Conservation (phyloP, 2,329 filamentous ascomycete genomes). For the Fusarium sp. region DNA sequence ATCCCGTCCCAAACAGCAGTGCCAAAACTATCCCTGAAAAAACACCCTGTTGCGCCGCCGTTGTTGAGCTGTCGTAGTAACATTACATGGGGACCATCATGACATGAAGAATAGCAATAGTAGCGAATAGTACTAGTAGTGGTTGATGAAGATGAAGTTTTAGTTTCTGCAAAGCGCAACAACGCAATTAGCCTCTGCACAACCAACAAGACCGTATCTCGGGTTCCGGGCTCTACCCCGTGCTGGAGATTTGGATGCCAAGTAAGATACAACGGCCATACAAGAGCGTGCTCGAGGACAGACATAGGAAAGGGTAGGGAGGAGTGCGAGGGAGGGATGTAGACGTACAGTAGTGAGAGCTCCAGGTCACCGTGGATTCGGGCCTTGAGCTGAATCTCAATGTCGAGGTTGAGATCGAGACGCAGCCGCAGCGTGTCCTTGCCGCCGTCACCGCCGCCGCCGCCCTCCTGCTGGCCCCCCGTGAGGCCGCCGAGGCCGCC, state of each 20-base stretch:
- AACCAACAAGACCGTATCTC: slow-evolving; percentile 1
- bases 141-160: not conserved
- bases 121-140: not conserved
- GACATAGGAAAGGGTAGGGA: not conserved
- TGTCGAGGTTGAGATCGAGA: slow-evolving; percentile 82
- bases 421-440: slow-evolving; percentile 74
- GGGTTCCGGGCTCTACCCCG: slow-evolving; percentile 35
- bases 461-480: slow-evolving; percentile 50
- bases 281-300: slow-evolving; percentile 4
- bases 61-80: slow-evolving; percentile 19
- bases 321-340: not conserved
- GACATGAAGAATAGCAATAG: slow-evolving; percentile 13
- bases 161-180: slow-evolving; percentile 38
- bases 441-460: slow-evolving; percentile 56
- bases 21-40: slow-evolving; percentile 15
- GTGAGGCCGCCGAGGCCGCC: slow-evolving; percentile 55
- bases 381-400: slow-evolving; percentile 87
- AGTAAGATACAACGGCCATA: slow-evolving; percentile 43
- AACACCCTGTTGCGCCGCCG: slow-evolving; percentile 36
- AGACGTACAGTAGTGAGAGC: slow-evolving; percentile 71
- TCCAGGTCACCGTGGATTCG: slow-evolving; percentile 87
- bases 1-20: slow-evolving; percentile 24
- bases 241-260: slow-evolving; percentile 43
- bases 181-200: slow-evolving; percentile 43
- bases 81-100: slow-evolving; percentile 39